These are phyloP conservation scores for Ceratobasidium sp. DNA, from an alignment of 1,284 basidiomycete species.

Conservation along the genomic window DNA sequence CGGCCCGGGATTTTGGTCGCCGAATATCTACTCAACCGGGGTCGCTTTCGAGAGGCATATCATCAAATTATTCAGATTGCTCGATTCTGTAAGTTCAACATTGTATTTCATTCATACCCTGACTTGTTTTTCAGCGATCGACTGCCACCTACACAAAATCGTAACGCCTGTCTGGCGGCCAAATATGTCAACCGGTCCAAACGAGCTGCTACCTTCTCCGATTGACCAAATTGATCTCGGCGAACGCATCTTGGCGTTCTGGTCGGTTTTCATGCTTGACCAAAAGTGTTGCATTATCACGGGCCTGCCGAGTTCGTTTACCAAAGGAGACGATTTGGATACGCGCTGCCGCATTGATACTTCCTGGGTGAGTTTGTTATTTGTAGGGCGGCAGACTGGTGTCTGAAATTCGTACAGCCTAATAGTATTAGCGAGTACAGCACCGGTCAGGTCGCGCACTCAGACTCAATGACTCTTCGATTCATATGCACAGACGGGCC, in stretches of 20 bases:
- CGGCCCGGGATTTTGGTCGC: conserved; percentile 28
- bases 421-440: conserved; percentile 14
- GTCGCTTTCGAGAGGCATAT: conserved; percentile 24
- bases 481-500: conserved; percentile 24
- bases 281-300: conserved; percentile 67
- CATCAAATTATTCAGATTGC: conserved; percentile 28
- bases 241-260: conserved; percentile 70
- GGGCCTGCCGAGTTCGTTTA: conserved; percentile 61
- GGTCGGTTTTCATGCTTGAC: conserved; percentile 70
- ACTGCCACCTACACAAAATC: conserved; percentile 40
- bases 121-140: conserved; percentile 13
- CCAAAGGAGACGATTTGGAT: conserved; percentile 61
- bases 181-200: conserved; percentile 40
- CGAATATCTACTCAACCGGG: conserved; percentile 26
- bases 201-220: conserved; percentile 56
- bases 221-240: conserved; percentile 64
- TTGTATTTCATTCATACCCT: not conserved
- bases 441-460: not conserved
- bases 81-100: conserved; percentile 6
- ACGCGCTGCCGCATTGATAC: conserved; percentile 27
- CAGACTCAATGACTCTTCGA: conserved; percentile 23
- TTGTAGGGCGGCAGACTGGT: not conserved
- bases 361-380: conserved; percentile 14
- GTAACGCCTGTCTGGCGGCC: conserved; percentile 34
- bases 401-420: conserved; percentile 7